Base-by-base conservation (phyloP, 2,329 filamentous ascomycete species). In the Elsinoe batatas region DNA sequence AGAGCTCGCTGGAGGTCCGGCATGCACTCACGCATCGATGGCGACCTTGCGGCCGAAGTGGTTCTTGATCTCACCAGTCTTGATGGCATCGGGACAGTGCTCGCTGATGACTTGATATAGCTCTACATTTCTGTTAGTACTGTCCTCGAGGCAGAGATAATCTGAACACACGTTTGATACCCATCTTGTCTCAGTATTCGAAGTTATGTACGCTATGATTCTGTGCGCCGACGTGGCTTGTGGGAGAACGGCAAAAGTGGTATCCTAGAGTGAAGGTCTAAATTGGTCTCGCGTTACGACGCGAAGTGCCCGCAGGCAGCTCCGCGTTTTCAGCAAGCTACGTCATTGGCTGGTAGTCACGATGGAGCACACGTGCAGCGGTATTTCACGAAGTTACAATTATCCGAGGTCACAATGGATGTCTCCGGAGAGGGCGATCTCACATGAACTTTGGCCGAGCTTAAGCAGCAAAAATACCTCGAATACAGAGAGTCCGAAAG, bases 11-110 rank as follows among this genome's bases (percentile, higher is more conserved):
- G 12, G 40, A 22, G 22, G 15, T 17, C n/a, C 5, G 18, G 17
- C 30, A 17, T 30, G 15, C 36, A 50, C 69, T 58, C 71, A 76
- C 74, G 74, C 74, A 71, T 77, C 74, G 72, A 96, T 96, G 53
- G 91, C 91, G 59, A 98, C 91, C 74, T 98, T 98, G 70, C 93
- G 88, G 61, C 93, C 93, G 69, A 98, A 98, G 62, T 98, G 93
- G 64, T 91, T 91, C 76, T 98, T 98, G 78, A 98, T 98, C 68
- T 98, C 93, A 58, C 93, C 89, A 67, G 90, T 86, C 73, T 96
- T 97, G 78, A 96, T 82, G 33, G 93, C 87, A 73, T 91, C 88
- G n/a, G 93, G 93, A 62, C 90, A 88, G 75, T 97, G 59, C 40
- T 70, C 68, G 59, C 71, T 70, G 61, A 77, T 75, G 61, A 77